These are phyloP conservation scores for Apiotrichum gracile DNA, from an alignment of 1,284 basidiomycete species.

Conservation along the genomic window DNA sequence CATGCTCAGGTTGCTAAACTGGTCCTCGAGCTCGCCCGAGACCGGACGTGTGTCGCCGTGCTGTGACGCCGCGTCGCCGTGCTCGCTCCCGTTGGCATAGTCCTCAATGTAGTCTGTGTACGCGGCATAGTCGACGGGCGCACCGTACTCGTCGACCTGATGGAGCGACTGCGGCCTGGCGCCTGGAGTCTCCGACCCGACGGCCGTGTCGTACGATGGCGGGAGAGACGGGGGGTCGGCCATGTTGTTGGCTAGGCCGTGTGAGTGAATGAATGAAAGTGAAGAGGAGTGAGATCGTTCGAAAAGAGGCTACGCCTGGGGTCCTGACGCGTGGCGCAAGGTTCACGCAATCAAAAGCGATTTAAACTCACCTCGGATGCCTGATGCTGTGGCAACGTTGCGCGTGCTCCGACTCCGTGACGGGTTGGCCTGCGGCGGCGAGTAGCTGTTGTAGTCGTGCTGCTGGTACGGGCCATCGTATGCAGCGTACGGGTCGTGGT, in stretches of 20 bases:
- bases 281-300: background rate
- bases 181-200: background rate
- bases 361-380: background rate
- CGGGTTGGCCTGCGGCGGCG: background rate
- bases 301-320: background rate
- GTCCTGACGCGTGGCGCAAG: too few species aligned
- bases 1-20: background rate
- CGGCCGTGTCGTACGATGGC: slow-evolving; percentile 11
- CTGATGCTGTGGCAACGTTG: background rate
- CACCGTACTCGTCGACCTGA: background rate
- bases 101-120: slow-evolving; percentile 2
- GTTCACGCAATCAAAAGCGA: background rate
- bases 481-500: slow-evolving; percentile 11
- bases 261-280: background rate
- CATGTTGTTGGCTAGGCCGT: slow-evolving; percentile 1
- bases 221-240: slow-evolving; percentile 2
- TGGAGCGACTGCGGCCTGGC: background rate
- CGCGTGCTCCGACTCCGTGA: slow-evolving; percentile 1
- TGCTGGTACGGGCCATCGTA: background rate
- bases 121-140: background rate
- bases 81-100: background rate
- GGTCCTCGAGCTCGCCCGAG: background rate
- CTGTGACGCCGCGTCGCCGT: background rate
- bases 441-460: too few species aligned
- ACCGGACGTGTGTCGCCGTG: background rate